phyloP scores from a whole-genome alignment of 2,329 filamentous ascomycete genomes.

The Fragosphaeria purpurea region DNA sequence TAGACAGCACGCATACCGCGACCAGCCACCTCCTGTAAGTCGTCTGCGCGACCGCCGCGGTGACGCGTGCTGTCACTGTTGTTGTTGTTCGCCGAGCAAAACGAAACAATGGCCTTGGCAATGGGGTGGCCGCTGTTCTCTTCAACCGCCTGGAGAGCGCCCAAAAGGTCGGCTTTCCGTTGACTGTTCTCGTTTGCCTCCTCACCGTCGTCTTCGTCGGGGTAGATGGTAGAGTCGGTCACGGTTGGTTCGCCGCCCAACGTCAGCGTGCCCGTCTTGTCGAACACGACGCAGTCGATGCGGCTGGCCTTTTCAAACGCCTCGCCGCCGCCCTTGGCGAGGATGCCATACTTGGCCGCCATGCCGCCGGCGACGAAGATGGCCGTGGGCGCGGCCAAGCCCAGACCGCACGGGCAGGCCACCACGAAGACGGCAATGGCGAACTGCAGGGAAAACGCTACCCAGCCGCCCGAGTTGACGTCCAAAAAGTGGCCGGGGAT shows the following conservation, averaged over 20 bases:
- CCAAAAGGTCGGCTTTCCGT: conserved; percentile 27
- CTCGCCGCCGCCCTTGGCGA: conserved; percentile 76
- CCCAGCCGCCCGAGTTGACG: conserved; percentile 50
- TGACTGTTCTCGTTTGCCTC: background rate
- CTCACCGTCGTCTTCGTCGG: conserved; percentile 17
- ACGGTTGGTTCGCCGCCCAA: conserved; percentile 62
- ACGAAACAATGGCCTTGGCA: conserved; percentile 57
- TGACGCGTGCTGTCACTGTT: conserved; percentile 2
- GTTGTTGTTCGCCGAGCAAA: conserved; percentile 33
- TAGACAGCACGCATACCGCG: conserved; percentile 57
- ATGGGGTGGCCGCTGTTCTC: conserved; percentile 66
- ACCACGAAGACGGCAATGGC: conserved; percentile 82
- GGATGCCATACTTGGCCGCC: conserved; percentile 68
- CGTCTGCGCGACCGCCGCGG: conserved; percentile 22
- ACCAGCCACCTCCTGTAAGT: conserved; percentile 58
- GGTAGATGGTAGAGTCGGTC: conserved; percentile 40
- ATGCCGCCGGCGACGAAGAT: conserved; percentile 75
- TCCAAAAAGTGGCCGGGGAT: conserved; percentile 49
- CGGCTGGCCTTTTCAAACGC: conserved; percentile 77
- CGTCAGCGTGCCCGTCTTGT: conserved; percentile 81
- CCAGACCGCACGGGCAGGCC: conserved; percentile 75
- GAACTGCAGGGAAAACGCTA: conserved; percentile 67
- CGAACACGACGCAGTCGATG: conserved; percentile 71
- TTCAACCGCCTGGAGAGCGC: conserved; percentile 52
- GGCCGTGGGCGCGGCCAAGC: conserved; percentile 75